Percentiles rank a stretch among this genome's conserved stretches.
Conservation (phyloP, 1,284 basidiomycete species). For the Cystobasidium slooffiae region DNA sequence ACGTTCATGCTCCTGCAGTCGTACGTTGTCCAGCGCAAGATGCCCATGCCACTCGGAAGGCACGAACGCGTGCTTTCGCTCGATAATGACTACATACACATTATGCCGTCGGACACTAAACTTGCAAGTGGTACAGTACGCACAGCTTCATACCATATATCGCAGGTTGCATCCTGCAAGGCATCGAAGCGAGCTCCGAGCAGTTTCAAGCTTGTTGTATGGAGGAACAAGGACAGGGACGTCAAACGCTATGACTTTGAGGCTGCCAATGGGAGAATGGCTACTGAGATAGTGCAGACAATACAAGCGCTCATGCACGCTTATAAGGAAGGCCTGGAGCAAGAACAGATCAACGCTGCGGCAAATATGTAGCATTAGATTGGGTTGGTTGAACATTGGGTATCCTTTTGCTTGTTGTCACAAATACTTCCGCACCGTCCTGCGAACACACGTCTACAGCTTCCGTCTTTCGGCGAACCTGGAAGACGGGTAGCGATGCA, state of each 20-base stretch:
- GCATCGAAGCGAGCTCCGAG: slow-evolving; percentile 78
- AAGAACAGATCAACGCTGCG: slow-evolving; percentile 17
- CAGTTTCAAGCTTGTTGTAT: slow-evolving; percentile 82
- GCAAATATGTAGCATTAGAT: slow-evolving; percentile 5
- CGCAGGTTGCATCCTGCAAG: slow-evolving; percentile 79
- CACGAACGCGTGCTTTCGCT: slow-evolving; percentile 91
- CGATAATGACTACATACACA: slow-evolving; percentile 80
- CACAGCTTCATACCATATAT: slow-evolving; percentile 90
- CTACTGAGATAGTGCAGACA: slow-evolving; percentile 57
- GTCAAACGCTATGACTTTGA: slow-evolving; percentile 96
- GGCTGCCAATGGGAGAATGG: slow-evolving; percentile 68
- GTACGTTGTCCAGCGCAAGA: slow-evolving; percentile 91
- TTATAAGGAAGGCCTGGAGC: slow-evolving; percentile 39
- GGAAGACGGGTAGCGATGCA: background rate
- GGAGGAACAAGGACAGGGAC: slow-evolving; percentile 66
- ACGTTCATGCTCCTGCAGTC: slow-evolving; percentile 70
- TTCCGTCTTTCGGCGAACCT: slow-evolving; percentile 38
- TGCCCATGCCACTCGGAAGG: slow-evolving; percentile 83
- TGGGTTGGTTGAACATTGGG: slow-evolving; percentile 2
- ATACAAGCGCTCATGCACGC: slow-evolving; percentile 43
- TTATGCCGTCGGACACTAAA: slow-evolving; percentile 82
- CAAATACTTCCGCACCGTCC: background rate
- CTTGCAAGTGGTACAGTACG: slow-evolving; percentile 57
- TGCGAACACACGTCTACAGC: background rate
- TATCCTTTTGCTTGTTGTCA: slow-evolving; percentile 7